phyloP scores from a whole-genome alignment of 768 basidiomycete genomes.

The Nidularia pulvinata region DNA sequence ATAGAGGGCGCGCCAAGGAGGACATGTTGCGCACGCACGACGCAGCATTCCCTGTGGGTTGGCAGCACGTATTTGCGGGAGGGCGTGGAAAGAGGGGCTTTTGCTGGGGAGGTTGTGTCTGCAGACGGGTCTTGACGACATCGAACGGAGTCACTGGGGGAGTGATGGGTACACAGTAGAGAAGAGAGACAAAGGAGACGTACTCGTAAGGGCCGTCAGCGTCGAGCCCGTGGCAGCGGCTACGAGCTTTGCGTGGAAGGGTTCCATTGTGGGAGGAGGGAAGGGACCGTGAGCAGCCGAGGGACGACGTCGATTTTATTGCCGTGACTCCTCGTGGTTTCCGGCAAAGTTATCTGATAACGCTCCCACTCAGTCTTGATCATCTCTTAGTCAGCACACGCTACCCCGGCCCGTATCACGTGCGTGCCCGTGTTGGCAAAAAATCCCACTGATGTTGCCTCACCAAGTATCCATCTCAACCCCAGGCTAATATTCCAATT shows the following conservation, averaged over 20 bases:
- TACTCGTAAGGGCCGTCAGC: conserved; percentile 83
- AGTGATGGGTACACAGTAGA: conserved; percentile 3
- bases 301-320: neutral
- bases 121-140: conserved; percentile 94
- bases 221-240: conserved; percentile 82
- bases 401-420: neutral
- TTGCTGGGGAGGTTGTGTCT: conserved; percentile 76
- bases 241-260: conserved; percentile 76
- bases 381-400: neutral
- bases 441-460: neutral
- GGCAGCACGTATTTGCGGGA: conserved; percentile 66
- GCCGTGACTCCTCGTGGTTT: neutral
- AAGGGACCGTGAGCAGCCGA: conserved; percentile 4
- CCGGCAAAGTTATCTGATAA: conserved; percentile 31
- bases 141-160: conserved; percentile 97
- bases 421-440: neutral
- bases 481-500: neutral
- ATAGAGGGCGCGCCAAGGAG: conserved; percentile 57
- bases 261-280: conserved; percentile 48
- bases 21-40: conserved; percentile 79
- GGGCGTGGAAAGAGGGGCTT: conserved; percentile 52
- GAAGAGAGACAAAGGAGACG: conserved; percentile 14
- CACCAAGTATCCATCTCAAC: no score
- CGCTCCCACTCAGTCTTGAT: no score
- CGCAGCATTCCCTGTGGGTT: conserved; percentile 46